These are phyloP conservation scores for Furcasterigmium sp. DNA, from an alignment of 2,329 filamentous ascomycete genomes.

Conservation along the genomic window DNA sequence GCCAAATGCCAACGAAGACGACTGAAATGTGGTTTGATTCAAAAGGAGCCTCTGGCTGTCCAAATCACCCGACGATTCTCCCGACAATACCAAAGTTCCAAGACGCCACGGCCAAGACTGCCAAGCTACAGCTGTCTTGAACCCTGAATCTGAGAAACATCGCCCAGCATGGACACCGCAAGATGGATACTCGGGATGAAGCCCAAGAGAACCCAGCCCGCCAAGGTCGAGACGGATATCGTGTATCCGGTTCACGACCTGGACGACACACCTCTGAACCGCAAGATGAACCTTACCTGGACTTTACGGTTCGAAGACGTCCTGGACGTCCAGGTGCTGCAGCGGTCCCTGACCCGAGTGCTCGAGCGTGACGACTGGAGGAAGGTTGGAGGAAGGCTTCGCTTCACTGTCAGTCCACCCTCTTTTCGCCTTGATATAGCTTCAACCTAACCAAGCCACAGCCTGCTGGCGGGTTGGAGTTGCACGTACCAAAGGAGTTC, in stretches of 20 bases:
- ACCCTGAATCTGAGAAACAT: too few relatives aligned
- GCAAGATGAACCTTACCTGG: constrained; percentile 21
- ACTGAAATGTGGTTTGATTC: not conserved
- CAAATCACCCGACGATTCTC: not conserved
- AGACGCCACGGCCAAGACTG: too few relatives aligned
- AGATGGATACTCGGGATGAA: constrained; percentile 3
- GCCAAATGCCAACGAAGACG: too few relatives aligned
- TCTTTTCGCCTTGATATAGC: too few relatives aligned
- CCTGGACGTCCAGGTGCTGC: constrained; percentile 34
- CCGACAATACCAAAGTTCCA: too few relatives aligned
- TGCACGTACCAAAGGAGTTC: constrained; percentile 25
- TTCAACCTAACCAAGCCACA: too few relatives aligned
- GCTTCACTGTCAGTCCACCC: constrained; percentile 23
- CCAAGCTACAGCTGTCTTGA: too few relatives aligned
- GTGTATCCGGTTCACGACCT: constrained; percentile 25
- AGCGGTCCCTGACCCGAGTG: constrained; percentile 26
- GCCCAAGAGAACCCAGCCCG: constrained; percentile 4
- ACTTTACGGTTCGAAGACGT: constrained; percentile 39
- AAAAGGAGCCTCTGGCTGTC: too few relatives aligned
- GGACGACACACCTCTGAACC: constrained; percentile 19
- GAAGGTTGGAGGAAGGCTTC: constrained; percentile 38
- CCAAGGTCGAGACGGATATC: constrained; percentile 13
- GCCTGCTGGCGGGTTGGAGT: constrained; percentile 19
- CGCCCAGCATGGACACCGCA: not conserved
- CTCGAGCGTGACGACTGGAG: constrained; percentile 38